Evolutionary conservation across 2,329 filamentous ascomycete species (phyloP).

Genomic region (Sporothrix humicola): DNA sequence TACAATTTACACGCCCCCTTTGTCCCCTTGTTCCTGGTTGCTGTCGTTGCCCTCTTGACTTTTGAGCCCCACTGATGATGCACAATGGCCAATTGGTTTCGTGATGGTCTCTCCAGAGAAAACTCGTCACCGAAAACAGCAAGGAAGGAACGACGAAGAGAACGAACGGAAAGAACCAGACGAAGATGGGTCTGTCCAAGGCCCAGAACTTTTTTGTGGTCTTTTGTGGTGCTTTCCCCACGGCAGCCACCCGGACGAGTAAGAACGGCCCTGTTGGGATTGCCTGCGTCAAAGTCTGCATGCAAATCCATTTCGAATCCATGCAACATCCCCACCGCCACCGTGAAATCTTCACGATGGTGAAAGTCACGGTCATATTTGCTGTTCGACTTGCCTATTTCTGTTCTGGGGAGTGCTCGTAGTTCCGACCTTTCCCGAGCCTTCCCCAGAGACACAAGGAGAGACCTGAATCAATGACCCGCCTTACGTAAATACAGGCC

Average conservation of each 20-base stretch:
- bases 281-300: neutral
- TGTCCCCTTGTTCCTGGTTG: neutral
- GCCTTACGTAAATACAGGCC: constrained; percentile 32
- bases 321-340: neutral
- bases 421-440: constrained; percentile 31
- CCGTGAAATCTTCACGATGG: no score
- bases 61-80: constrained; percentile 18
- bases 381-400: constrained; percentile 17
- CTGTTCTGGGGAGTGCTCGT: neutral
- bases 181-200: neutral
- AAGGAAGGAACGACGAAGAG: neutral
- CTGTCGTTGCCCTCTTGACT: neutral
- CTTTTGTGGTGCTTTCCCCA: constrained; percentile 9
- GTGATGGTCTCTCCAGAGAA: neutral
- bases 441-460: neutral
- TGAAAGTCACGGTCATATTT: no score
- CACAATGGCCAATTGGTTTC: constrained; percentile 17
- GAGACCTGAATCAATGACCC: neutral
- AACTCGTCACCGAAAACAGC: constrained; percentile 4
- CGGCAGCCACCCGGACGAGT: constrained; percentile 17
- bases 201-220: constrained; percentile 25
- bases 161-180: neutral
- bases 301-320: no score
- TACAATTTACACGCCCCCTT: neutral
- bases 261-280: constrained; percentile 8